Conservation (phyloP, 768 basidiomycete species). For the Suillus decipiens region DNA sequence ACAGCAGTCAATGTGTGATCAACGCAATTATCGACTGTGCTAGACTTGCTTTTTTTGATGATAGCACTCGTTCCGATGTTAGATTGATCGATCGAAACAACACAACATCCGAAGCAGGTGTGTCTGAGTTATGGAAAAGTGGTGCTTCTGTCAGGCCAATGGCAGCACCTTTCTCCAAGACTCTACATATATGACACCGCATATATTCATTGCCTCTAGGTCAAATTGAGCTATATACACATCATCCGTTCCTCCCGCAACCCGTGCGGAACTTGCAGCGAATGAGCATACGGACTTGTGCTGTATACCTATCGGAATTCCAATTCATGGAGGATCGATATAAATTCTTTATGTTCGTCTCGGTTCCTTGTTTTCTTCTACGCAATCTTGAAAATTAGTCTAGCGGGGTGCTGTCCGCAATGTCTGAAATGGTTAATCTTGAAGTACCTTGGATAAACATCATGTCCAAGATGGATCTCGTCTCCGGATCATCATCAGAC, state of each 20-base stretch:
- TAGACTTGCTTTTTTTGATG: too few relatives aligned
- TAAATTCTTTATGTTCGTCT: constrained; percentile 87
- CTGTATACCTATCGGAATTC: constrained; percentile 91
- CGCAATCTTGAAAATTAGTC: constrained; percentile 1
- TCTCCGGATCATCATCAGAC: constrained; percentile 45
- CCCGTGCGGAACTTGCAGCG: constrained; percentile 75
- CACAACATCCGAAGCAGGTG: too few relatives aligned
- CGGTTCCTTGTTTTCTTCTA: constrained; percentile 5
- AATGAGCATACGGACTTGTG: constrained; percentile 84
- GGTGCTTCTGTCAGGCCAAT: too few relatives aligned
- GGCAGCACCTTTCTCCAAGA: constrained; percentile 15
- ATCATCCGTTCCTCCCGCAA: constrained; percentile 93
- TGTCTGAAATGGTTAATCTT: constrained; percentile 98
- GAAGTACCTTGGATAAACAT: constrained; percentile 97
- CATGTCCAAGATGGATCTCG: constrained; percentile 99
- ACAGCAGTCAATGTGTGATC: background rate
- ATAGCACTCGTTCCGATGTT: too few relatives aligned
- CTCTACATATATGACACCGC: constrained; percentile 3
- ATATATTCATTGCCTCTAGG: constrained; percentile 46
- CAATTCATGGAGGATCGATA: constrained; percentile 99
- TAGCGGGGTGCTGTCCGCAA: constrained; percentile 93
- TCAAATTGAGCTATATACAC: constrained; percentile 98
- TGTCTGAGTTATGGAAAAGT: too few relatives aligned
- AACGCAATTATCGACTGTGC: too few relatives aligned
- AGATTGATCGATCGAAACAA: too few relatives aligned